A percentile compares a stretch with the other conserved stretches of the same genome.
These are phyloP conservation scores for Gnomoniopsis smithogilvyi DNA, from an alignment of 2,329 filamentous ascomycete species.

Conservation along the genomic window DNA sequence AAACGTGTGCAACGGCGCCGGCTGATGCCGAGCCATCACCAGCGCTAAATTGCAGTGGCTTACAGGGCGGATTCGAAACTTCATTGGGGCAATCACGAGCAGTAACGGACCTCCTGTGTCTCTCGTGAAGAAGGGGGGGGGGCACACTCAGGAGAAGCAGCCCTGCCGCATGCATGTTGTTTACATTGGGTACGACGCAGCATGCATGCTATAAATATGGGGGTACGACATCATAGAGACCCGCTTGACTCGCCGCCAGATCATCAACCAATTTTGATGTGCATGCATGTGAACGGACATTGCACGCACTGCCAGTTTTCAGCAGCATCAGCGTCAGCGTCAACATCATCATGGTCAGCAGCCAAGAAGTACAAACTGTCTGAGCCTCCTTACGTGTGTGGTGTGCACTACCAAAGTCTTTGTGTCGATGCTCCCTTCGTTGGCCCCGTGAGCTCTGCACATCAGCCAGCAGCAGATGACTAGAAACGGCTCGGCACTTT, in stretches of 20 bases:
- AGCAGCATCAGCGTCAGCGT: too few species aligned
- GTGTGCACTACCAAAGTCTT: slow-evolving; percentile 11
- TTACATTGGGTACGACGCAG: too few species aligned
- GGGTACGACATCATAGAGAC: too few species aligned
- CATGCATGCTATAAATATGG: too few species aligned
- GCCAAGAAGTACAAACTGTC: too few species aligned
- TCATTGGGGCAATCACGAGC: neutral
- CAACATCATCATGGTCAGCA: too few species aligned
- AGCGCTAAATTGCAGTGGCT: neutral
- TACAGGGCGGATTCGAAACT: neutral
- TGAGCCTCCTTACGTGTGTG: neutral
- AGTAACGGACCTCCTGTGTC: neutral
- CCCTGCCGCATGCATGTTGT: neutral
- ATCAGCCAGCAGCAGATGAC: neutral
- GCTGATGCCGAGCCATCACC: too few species aligned
- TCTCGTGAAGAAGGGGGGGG: neutral
- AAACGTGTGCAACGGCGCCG: too few species aligned
- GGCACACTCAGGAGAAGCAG: neutral
- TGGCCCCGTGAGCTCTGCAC: neutral
- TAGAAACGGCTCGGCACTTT: neutral
- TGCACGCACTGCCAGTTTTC: too few species aligned
- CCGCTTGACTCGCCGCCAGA: too few species aligned
- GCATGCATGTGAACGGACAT: too few species aligned
- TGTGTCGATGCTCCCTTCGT: neutral
- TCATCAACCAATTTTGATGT: too few species aligned